Evolutionary conservation across 2,329 filamentous ascomycete species (phyloP), one percentile per base, ranked within the genome.

Genomic region (Fusarium avenaceum): DNA sequence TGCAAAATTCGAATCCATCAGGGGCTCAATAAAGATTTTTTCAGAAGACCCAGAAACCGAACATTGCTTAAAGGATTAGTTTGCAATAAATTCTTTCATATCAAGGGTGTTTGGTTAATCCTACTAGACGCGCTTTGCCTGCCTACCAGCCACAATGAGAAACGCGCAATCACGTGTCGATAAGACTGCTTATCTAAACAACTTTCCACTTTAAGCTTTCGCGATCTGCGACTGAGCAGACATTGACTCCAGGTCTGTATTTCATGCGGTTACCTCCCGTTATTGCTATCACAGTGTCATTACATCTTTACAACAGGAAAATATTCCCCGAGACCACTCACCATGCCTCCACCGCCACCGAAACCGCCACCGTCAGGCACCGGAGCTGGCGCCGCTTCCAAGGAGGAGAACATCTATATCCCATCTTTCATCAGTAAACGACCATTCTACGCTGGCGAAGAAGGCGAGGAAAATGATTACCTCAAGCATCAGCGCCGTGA

Each of bases 371-470:
- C 79, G 9, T 40, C 65, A 13, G 76, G 76, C 46, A 78, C 80
- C 11, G 77, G 79, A 46, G 80, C 81, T 6, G 77, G 79, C 54
- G 80, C 81, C 8, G 80, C 81, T 7, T 87, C 86, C 56, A 97
- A 97, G 78, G 94, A 97, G 80, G 93, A 96, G 80, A 99, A 99
- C 86, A 90, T 97, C 79, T 99, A 99, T 85, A 99, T 99, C 75
- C 96, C 96, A 7, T 90, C 92, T 54, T 99, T 97, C 85, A 99
- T 99, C 82, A 94, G 94, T 74, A 97, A 97, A 80, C 94, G 96
- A 72, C 96, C 96, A 6, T 99, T 99, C 82, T 99, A 98, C 80
- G 90, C 96, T 55, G 89, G 87, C 74, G 89, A 92, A 73, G 92
- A 94, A 76, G 90, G 90, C 70, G 88, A 90, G 63, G 86, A 91